A percentile compares a stretch with the other conserved stretches of the same genome.
These are phyloP conservation scores for Xylaria intraflava DNA, from an alignment of 495 filamentous ascomycete species.

Conservation along the genomic window DNA sequence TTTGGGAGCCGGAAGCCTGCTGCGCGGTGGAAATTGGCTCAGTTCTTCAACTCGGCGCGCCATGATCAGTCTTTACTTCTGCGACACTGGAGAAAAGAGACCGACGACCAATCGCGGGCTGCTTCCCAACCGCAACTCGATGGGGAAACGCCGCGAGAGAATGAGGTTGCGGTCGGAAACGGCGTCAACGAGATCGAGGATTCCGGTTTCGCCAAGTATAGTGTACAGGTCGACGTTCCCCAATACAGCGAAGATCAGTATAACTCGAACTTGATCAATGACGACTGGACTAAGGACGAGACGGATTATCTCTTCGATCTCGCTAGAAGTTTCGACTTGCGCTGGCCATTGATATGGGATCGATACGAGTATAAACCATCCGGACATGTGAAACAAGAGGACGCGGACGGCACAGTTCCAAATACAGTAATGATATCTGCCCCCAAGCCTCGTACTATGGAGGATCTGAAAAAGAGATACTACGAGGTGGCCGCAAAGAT, in stretches of 20 bases:
- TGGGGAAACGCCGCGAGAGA: conserved; percentile 10
- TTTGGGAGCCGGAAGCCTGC: conserved; percentile 57
- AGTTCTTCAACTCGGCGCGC: conserved; percentile 51
- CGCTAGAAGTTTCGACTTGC: conserved; percentile 68
- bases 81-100: conserved; percentile 58
- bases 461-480: conserved; percentile 87
- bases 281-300: conserved; percentile 83
- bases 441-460: conserved; percentile 57
- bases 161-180: conserved; percentile 6
- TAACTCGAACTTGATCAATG: conserved; percentile 59
- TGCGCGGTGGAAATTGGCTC: conserved; percentile 45
- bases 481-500: conserved; percentile 79
- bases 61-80: conserved; percentile 48
- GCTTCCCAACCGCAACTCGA: conserved; percentile 11
- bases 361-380: conserved; percentile 73
- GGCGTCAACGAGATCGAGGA: conserved; percentile 36
- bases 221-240: conserved; percentile 66
- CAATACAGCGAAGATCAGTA: conserved; percentile 84
- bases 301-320: conserved; percentile 82
- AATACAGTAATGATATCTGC: conserved; percentile 43
- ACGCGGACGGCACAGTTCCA: conserved; percentile 18
- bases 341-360: conserved; percentile 89
- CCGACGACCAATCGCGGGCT: conserved; percentile 26
- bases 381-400: conserved; percentile 18
- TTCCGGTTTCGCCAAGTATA: conserved; percentile 68